Conservation (phyloP, 495 filamentous ascomycete genomes). For the Xylaria cubensis region DNA sequence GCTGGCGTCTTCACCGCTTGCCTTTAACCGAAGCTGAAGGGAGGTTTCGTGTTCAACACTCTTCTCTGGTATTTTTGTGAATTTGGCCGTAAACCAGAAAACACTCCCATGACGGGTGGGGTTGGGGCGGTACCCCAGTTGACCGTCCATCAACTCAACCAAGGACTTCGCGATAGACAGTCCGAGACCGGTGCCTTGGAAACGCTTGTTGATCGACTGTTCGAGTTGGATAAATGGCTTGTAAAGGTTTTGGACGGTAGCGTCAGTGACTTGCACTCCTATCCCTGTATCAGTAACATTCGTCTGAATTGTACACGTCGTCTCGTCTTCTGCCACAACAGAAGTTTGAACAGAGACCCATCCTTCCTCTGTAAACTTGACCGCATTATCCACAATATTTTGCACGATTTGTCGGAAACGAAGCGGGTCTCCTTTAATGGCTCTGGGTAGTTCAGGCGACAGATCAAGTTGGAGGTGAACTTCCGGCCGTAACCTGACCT, state of each 20-base stretch:
- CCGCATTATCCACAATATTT: conserved; percentile 56
- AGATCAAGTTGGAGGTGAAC: conserved; percentile 47
- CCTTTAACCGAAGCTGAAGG: background rate
- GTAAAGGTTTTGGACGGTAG: conserved; percentile 70
- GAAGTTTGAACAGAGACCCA: conserved; percentile 44
- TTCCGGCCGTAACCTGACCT: conserved; percentile 42
- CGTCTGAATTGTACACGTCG: conserved; percentile 54
- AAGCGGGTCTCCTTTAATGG: conserved; percentile 53
- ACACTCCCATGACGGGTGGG: conserved; percentile 59
- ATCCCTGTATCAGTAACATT: conserved; percentile 81
- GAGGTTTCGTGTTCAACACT: background rate
- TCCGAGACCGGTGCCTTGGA: conserved; percentile 80
- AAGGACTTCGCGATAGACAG: conserved; percentile 80
- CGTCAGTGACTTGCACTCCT: conserved; percentile 64
- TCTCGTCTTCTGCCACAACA: conserved; percentile 47
- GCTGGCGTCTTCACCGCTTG: conserved; percentile 27
- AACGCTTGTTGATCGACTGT: conserved; percentile 74
- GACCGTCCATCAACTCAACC: conserved; percentile 73
- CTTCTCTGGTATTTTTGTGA: conserved; percentile 49
- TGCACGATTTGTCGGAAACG: conserved; percentile 57
- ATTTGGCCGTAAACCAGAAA: conserved; percentile 65
- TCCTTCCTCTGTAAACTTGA: conserved; percentile 57
- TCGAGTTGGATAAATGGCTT: conserved; percentile 86
- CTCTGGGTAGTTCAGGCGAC: conserved; percentile 48
- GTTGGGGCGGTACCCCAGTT: conserved; percentile 64